A percentile compares a stretch with the other conserved stretches of the same genome.
phyloP scores from a whole-genome alignment of 257 asterid species.

The Nicotiana tomentosiformis region DNA sequence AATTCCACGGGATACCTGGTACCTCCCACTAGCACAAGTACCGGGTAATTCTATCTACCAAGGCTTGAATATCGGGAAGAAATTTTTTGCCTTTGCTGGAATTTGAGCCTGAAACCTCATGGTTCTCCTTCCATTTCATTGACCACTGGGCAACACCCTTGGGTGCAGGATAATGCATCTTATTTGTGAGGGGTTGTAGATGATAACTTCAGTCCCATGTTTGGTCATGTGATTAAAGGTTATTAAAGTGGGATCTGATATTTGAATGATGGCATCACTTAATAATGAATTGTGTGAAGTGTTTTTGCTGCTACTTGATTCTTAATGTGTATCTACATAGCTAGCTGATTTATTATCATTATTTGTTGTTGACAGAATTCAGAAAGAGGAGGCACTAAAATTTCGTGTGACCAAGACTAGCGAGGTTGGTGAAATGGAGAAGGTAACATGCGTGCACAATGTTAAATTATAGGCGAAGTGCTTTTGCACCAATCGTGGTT shows the following conservation, averaged over 20 bases:
- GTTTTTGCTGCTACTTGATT: neutral
- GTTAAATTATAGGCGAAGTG: neutral
- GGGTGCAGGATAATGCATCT: neutral
- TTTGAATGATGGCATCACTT: neutral
- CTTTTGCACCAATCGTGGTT: neutral
- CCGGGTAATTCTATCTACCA: no score
- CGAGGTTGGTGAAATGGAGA: slow-evolving; percentile 77
- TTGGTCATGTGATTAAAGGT: neutral
- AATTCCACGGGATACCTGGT: no score
- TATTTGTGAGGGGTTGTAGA: neutral
- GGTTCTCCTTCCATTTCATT: no score
- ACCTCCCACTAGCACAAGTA: no score
- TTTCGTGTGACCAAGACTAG: slow-evolving; percentile 69
- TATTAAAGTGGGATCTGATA: neutral
- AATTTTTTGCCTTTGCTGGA: no score
- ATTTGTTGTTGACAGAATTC: slow-evolving; percentile 48
- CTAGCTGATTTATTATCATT: slow-evolving; percentile 12
- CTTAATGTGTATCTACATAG: neutral
- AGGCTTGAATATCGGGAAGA: no score
- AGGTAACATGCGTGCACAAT: slow-evolving; percentile 39
- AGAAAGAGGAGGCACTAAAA: slow-evolving; percentile 86
- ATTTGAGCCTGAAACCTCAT: no score
- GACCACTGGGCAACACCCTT: no score
- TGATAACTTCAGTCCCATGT: neutral
- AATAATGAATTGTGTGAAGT: neutral